Base-by-base conservation (phyloP, 257 asterid species). In the Rauvolfia tetraphylla region DNA sequence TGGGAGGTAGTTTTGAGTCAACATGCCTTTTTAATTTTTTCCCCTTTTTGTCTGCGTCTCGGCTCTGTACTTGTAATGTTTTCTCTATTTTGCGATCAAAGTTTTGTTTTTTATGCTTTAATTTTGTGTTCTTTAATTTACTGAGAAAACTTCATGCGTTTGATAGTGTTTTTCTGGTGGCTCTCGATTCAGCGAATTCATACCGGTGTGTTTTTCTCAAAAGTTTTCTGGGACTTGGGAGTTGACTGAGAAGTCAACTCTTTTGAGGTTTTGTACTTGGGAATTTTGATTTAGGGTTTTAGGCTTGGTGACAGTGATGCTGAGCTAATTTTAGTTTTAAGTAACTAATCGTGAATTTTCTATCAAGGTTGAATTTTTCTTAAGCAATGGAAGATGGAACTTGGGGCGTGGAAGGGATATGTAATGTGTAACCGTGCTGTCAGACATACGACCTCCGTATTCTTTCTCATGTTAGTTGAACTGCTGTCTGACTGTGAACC, bases 1-100 rank as follows among this genome's bases (percentile, higher is more conserved):
- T 91, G 92, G 84, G 79, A 85, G 98, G 98, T 92, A 85, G 76
- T 9, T 29, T 65, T 61, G 23, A 4, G 41, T 69, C 42, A 41
- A 36, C 29, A 66, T 49, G 29, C 25, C 44, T 8, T 41, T 41
- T n/a, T n/a, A n/a, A 41, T 41, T 41, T 10, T 71, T 41, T 10
- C 36, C 0, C 14, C 20, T 31, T 29, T 71, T 31, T 34, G 27
- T 7, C 3, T 18, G 42, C 1, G 27, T 31, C 41, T 66, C 25
- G 15, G 6, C 7, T 7, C 49, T 3, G 18, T 29, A 62, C 42
- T 72, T 65, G 36, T 53, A 51, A 75, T 38, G 44, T 34, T 18
- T 15, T 71, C 29, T 65, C 27, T 51, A 34, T 33, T 48, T 66
- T 41, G 23, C 34, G 5, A 23, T 34, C 68, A 73, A 68, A 31